Conservation (phyloP, 371 early-diverging fungal genomes). For the Mortierella sp. region DNA sequence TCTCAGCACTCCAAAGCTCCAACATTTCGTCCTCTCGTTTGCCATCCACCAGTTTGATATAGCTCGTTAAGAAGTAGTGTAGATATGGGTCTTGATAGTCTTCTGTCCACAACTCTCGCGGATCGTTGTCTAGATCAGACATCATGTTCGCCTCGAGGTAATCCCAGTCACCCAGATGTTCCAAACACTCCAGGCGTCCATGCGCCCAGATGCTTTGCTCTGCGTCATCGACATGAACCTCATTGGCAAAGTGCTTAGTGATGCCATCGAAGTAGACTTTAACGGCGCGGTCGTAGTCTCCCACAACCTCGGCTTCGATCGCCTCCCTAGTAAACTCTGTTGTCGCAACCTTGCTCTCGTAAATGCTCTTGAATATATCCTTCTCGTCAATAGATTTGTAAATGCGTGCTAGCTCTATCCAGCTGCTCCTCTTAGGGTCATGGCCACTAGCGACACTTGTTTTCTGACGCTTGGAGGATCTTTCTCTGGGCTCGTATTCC, state of each 20-base stretch:
- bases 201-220: slow-evolving; percentile 67
- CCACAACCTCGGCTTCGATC: slow-evolving; percentile 69
- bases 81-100: slow-evolving; percentile 67
- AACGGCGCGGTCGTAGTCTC: slow-evolving; percentile 70
- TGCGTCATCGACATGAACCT: slow-evolving; percentile 49
- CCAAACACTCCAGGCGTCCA: slow-evolving; percentile 72
- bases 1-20: slow-evolving; percentile 59
- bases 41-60: slow-evolving; percentile 64
- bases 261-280: slow-evolving; percentile 62
- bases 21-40: slow-evolving; percentile 57
- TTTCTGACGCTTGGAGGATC: slow-evolving; percentile 43
- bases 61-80: slow-evolving; percentile 68
- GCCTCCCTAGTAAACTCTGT: slow-evolving; percentile 64
- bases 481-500: slow-evolving; percentile 42
- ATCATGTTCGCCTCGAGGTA: slow-evolving; percentile 61
- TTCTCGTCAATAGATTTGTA: slow-evolving; percentile 74
- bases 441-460: slow-evolving; percentile 14
- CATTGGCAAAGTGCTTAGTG: slow-evolving; percentile 50
- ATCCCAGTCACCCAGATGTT: slow-evolving; percentile 76
- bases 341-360: slow-evolving; percentile 65
- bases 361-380: slow-evolving; percentile 73
- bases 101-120: slow-evolving; percentile 64
- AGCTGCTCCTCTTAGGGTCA: slow-evolving; percentile 46
- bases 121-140: slow-evolving; percentile 59
- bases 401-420: slow-evolving; percentile 72